phyloP scores from a whole-genome alignment of 169 alveolate genomes.

The Besnoitia besnoiti region DNA sequence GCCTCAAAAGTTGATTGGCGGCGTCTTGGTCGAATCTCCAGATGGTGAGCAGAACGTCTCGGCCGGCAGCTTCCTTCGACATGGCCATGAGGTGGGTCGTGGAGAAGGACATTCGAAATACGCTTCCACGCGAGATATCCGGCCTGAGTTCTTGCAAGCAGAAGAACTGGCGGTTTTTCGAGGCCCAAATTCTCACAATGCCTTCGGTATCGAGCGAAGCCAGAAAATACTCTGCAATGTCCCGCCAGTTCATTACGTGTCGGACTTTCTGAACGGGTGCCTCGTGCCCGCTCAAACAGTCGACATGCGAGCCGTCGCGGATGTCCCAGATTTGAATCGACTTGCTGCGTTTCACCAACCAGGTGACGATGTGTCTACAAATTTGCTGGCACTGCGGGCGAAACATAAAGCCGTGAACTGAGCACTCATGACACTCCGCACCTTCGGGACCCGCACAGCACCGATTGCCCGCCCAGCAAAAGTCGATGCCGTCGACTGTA shows the following conservation, averaged over 20 bases:
- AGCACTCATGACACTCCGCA: conserved; percentile 9
- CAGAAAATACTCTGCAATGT: neutral
- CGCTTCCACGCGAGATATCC: neutral
- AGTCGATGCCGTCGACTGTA: neutral
- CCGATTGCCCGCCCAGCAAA: conserved; percentile 18
- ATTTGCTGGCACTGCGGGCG: conserved; percentile 2
- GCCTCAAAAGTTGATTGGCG: neutral
- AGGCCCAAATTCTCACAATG: neutral
- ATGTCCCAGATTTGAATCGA: conserved; percentile 18
- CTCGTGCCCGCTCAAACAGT: neutral
- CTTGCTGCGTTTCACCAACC: neutral
- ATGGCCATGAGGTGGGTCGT: neutral
- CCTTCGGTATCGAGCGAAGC: conserved; percentile 28
- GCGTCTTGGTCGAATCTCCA: neutral
- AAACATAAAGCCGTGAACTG: neutral
- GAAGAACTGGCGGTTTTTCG: neutral
- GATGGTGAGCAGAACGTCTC: neutral
- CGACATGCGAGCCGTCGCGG: neutral
- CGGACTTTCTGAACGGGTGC: conserved; percentile 26
- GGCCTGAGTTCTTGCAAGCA: conserved; percentile 5
- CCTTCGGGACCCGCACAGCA: neutral
- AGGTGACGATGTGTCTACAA: conserved; percentile 25
- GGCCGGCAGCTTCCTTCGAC: conserved; percentile 1
- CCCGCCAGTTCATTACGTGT: conserved; percentile 30
- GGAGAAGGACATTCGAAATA: conserved; percentile 15